Conservation (phyloP, 768 basidiomycete genomes). For the Pulveroboletus sp. region DNA sequence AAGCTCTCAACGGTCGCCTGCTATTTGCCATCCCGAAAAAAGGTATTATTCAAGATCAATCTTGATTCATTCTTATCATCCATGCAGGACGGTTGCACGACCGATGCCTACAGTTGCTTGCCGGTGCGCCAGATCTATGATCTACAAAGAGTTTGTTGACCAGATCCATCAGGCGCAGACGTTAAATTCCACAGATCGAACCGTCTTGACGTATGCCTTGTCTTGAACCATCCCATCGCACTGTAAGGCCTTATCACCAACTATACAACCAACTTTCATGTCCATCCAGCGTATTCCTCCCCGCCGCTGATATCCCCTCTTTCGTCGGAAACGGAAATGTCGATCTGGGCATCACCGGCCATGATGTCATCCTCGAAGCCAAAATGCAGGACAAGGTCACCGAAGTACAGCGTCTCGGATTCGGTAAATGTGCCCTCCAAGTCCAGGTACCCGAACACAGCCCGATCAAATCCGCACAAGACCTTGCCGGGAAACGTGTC, state of each 20-base stretch:
- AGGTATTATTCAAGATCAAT: slow-evolving; percentile 48
- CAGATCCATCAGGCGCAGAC: slow-evolving; percentile 68
- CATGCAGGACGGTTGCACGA: slow-evolving; percentile 79
- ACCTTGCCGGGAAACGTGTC: slow-evolving; percentile 86
- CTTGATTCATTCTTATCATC: neutral
- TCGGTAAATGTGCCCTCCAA: slow-evolving; percentile 88
- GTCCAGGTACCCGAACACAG: slow-evolving; percentile 87
- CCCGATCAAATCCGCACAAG: slow-evolving; percentile 65
- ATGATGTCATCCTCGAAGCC: slow-evolving; percentile 94
- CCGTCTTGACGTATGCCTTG: slow-evolving; percentile 91
- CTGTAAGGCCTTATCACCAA: slow-evolving; percentile 58
- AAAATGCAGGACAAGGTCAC: slow-evolving; percentile 75
- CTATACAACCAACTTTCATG: neutral
- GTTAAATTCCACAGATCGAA: slow-evolving; percentile 89
- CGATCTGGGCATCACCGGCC: slow-evolving; percentile 95
- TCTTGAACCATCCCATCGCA: slow-evolving; percentile 88
- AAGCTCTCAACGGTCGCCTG: slow-evolving; percentile 78
- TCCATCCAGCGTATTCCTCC: slow-evolving; percentile 80
- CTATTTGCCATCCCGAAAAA: slow-evolving; percentile 98
- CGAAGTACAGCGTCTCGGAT: slow-evolving; percentile 80
- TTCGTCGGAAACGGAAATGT: slow-evolving; percentile 98
- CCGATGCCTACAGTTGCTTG: slow-evolving; percentile 80
- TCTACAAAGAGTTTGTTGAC: neutral
- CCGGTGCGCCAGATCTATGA: slow-evolving; percentile 50
- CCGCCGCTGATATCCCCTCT: slow-evolving; percentile 95